These are phyloP conservation scores for Glycine soja DNA, from an alignment of 306 rosid genomes.

Conservation along the genomic window DNA sequence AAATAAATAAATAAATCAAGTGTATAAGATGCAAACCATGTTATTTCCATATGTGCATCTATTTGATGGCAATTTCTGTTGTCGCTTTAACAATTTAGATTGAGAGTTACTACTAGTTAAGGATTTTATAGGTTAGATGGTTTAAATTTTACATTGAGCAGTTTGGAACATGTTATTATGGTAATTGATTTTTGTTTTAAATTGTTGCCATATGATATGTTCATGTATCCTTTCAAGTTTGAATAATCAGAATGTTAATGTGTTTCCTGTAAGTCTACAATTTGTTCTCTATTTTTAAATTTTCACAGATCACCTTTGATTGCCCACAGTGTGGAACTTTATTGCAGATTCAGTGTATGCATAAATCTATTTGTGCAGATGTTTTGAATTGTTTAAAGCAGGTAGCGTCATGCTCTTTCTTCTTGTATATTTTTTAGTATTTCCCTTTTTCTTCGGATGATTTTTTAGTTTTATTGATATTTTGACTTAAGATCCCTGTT, in stretches of 20 bases:
- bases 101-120: background rate
- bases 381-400: constrained; percentile 1
- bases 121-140: background rate
- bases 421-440: background rate
- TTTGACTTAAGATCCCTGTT: too few relatives aligned
- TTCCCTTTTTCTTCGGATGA: too few relatives aligned
- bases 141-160: background rate
- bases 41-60: too few relatives aligned
- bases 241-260: background rate
- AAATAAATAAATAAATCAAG: too few relatives aligned
- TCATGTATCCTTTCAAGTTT: background rate
- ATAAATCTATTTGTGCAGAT: background rate
- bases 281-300: background rate
- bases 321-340: background rate
- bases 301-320: background rate
- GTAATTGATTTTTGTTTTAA: background rate
- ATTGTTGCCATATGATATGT: background rate
- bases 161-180: background rate
- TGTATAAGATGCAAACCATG: too few relatives aligned
- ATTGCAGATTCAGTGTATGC: background rate
- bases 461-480: too few relatives aligned
- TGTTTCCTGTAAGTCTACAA: too few relatives aligned
- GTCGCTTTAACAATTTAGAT: background rate
- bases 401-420: constrained; percentile 1
- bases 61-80: background rate